These are phyloP conservation scores for Cystobasidiaceae sp. DNA, from an alignment of 1,284 basidiomycete genomes.

Conservation along the genomic window DNA sequence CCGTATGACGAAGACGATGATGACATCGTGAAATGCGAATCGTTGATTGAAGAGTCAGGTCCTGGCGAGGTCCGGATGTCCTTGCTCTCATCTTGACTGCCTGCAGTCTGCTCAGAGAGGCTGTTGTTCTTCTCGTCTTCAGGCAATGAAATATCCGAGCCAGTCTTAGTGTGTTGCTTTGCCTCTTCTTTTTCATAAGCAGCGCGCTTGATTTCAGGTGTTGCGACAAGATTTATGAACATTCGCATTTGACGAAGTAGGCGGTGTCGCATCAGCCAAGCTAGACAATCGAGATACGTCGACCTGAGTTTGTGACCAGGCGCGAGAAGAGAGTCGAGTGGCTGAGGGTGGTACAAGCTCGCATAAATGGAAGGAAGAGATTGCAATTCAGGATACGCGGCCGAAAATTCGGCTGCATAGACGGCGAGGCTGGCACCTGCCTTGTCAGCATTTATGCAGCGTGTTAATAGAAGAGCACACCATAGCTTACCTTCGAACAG, in stretches of 20 bases:
- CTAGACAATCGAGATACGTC: slow-evolving; percentile 72
- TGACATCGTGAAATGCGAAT: slow-evolving; percentile 9
- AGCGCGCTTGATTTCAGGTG: slow-evolving; percentile 63
- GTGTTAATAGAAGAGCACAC: no score
- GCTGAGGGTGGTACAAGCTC: slow-evolving; percentile 61
- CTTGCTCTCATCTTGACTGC: slow-evolving; percentile 28
- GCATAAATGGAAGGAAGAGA: slow-evolving; percentile 69
- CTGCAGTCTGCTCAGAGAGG: no score
- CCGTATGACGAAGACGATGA: neutral
- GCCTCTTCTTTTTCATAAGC: slow-evolving; percentile 48
- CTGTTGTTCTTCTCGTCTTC: slow-evolving; percentile 40
- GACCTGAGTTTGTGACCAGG: slow-evolving; percentile 58
- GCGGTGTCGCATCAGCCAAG: slow-evolving; percentile 85
- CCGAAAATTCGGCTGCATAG: slow-evolving; percentile 61
- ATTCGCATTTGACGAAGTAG: slow-evolving; percentile 80
- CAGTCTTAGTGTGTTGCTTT: slow-evolving; percentile 6
- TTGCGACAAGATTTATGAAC: slow-evolving; percentile 75
- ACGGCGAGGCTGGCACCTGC: slow-evolving; percentile 55
- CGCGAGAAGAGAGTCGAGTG: slow-evolving; percentile 61
- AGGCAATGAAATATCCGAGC: slow-evolving; percentile 6
- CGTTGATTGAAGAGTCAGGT: neutral
- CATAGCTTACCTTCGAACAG: no score
- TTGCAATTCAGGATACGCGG: slow-evolving; percentile 63
- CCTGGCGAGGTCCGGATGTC: neutral
- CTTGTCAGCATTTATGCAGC: no score